A percentile compares a stretch with the other conserved stretches of the same genome.
These are phyloP conservation scores for Vicia sativa DNA, from an alignment of 306 rosid species.

Conservation along the genomic window DNA sequence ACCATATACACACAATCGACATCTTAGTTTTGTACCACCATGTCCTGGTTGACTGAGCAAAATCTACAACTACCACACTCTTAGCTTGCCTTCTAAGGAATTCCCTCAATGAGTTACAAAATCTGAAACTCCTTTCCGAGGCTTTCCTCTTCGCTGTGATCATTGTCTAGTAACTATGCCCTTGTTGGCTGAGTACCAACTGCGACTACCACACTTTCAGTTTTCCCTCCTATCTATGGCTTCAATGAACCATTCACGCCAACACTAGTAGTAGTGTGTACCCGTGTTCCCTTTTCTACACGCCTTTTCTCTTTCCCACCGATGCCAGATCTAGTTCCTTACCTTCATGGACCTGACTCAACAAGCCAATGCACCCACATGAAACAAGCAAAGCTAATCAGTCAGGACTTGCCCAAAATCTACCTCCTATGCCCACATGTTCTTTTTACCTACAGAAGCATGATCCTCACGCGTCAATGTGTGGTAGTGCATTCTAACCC, in stretches of 20 bases:
- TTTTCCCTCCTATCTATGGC: constrained; percentile 12
- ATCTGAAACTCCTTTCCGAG: neutral
- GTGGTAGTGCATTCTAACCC: constrained; percentile 24
- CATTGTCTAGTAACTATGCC: constrained; percentile 3
- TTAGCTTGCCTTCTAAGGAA: constrained; percentile 9
- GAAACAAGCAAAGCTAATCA: neutral
- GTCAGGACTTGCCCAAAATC: constrained; percentile 13
- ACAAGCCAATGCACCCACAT: constrained; percentile 2
- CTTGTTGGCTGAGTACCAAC: constrained; percentile 13
- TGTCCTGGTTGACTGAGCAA: constrained; percentile 5
- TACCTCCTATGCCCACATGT: neutral
- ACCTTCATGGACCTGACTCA: constrained; percentile 17
- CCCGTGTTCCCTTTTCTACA: constrained; percentile 18
- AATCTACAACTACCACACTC: constrained; percentile 15
- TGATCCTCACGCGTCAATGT: neutral
- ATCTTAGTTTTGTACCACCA: neutral
- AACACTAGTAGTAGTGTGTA: constrained; percentile 3
- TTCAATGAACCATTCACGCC: constrained; percentile 5
- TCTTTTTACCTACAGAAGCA: neutral
- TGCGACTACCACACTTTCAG: constrained; percentile 20
- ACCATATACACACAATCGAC: constrained; percentile 7
- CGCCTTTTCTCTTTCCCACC: constrained; percentile 2
- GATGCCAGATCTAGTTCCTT: constrained; percentile 9
- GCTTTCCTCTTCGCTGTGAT: constrained; percentile 1
- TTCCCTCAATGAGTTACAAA: neutral